A percentile compares a stretch with the other conserved stretches of the same genome.
phyloP scores from a whole-genome alignment of 306 rosid species.

The Quercus suber region DNA sequence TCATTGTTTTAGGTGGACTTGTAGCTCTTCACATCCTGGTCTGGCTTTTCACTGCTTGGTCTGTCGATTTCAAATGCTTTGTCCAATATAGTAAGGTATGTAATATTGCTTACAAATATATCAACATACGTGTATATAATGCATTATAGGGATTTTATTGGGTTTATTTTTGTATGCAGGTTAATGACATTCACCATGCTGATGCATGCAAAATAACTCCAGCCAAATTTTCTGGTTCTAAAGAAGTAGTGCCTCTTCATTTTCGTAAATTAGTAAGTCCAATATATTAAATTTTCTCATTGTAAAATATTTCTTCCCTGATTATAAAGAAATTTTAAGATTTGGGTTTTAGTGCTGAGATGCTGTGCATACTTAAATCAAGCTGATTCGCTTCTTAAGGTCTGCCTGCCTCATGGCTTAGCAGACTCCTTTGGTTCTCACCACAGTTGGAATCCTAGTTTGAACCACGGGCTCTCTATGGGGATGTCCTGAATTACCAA shows the following conservation, averaged over 20 bases:
- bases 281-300: not conserved
- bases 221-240: slow-evolving; percentile 86
- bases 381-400: not conserved
- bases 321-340: not conserved
- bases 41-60: slow-evolving; percentile 90
- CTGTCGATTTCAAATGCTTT: slow-evolving; percentile 86
- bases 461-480: no score
- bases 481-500: no score
- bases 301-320: not conserved
- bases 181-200: slow-evolving; percentile 63
- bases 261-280: slow-evolving; percentile 57
- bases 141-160: not conserved
- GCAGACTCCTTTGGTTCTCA: no score
- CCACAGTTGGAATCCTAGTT: no score
- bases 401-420: no score
- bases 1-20: slow-evolving; percentile 66
- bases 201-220: slow-evolving; percentile 89
- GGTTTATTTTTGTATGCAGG: slow-evolving; percentile 44
- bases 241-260: slow-evolving; percentile 77
- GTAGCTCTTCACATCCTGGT: slow-evolving; percentile 67
- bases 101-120: not conserved
- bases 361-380: not conserved
- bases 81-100: slow-evolving; percentile 70
- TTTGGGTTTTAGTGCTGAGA: not conserved
- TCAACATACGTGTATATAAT: not conserved